Evolutionary conservation across 805 yeast genomes (phyloP), one percentile per base, ranked within the genome.

Genomic region (Spencermartinsiella europaea): DNA sequence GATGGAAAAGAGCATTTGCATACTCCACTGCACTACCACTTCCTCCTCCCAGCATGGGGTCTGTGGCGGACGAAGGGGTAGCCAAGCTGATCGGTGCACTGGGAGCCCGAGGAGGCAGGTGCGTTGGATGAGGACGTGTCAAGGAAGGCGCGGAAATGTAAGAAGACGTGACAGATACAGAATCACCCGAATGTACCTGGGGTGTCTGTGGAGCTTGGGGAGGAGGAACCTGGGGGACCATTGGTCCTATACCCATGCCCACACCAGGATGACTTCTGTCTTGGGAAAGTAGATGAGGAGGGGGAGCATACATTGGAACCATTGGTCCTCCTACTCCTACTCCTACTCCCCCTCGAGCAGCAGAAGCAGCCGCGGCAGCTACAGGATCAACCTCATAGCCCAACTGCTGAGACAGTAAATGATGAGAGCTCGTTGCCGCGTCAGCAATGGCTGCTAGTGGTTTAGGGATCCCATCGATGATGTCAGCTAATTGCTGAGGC

Each of bases 401-500:
- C 25, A 19, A 15, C 21, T 37, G 40, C 12, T 37, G 40, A 12
- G 19, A 15, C 4, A 22, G 25, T 3, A 37, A 15, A 16, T 20
- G n/a, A n/a, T 39, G 34, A 5, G 42, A 39, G n/a, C 31, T 25
- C 8, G 60, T 57, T 21, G 63, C 50, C 5, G 63, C 64, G 42
- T 61, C 60, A 14, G 61, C 60, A 33, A 60, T 51, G n/a, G 54
- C 62, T 28, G 63, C 64, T 40, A 57, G 45, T 16, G 59, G 62
- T 28, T 50, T 49, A 3, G 65, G 61, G 31, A 58, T 44, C 21
- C 49, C 54, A 4, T 50, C 55, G 19, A 63, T 46, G 4, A 58
- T 55, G 3, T 53, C 57, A 34, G 54, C 38, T 22, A 68, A 62
- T 53, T 68, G 72, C 38, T 65, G 68, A 41, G 58, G 60, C n/a